Conservation (phyloP, 164 flowering plant species). For the Nymphaea thermarum region DNA sequence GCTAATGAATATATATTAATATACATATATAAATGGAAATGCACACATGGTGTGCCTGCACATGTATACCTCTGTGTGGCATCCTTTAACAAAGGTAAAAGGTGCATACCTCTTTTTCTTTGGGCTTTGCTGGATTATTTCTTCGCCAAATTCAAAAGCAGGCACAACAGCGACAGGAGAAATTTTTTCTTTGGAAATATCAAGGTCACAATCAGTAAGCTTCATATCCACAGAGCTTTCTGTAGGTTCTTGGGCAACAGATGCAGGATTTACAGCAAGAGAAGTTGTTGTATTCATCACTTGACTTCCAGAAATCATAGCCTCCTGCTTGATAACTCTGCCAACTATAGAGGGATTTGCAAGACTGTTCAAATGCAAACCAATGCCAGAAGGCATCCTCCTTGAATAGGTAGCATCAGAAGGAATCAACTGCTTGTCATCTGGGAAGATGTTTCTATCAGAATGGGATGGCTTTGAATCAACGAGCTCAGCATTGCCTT, state of each 20-base stretch:
- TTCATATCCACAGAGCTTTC: slow-evolving; percentile 17
- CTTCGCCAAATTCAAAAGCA: slow-evolving; percentile 28
- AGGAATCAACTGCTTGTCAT: slow-evolving; percentile 31
- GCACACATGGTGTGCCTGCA: neutral
- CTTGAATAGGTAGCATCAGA: slow-evolving; percentile 27
- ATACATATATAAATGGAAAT: neutral
- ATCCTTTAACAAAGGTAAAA: slow-evolving; percentile 1
- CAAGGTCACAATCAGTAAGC: slow-evolving; percentile 25
- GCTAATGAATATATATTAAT: slow-evolving; percentile 4
- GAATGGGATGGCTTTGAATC: slow-evolving; percentile 21
- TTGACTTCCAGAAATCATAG: slow-evolving; percentile 24
- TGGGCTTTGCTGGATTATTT: slow-evolving; percentile 59
- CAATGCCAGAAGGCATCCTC: slow-evolving; percentile 65
- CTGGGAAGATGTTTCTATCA: slow-evolving; percentile 25
- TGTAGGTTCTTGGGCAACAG: slow-evolving; percentile 22
- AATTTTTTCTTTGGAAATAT: slow-evolving; percentile 17
- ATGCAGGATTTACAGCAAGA: slow-evolving; percentile 18
- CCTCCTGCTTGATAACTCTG: slow-evolving; percentile 33
- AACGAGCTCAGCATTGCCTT: slow-evolving; percentile 23
- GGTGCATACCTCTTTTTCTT: slow-evolving; percentile 61
- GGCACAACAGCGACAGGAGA: slow-evolving; percentile 35
- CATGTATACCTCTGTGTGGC: neutral
- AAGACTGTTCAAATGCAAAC: slow-evolving; percentile 85
- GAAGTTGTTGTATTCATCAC: slow-evolving; percentile 28
- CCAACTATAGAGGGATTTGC: slow-evolving; percentile 41